phyloP scores from a whole-genome alignment of 225 moss, liverwort and hornwort genomes.

The Neckera pumila region DNA sequence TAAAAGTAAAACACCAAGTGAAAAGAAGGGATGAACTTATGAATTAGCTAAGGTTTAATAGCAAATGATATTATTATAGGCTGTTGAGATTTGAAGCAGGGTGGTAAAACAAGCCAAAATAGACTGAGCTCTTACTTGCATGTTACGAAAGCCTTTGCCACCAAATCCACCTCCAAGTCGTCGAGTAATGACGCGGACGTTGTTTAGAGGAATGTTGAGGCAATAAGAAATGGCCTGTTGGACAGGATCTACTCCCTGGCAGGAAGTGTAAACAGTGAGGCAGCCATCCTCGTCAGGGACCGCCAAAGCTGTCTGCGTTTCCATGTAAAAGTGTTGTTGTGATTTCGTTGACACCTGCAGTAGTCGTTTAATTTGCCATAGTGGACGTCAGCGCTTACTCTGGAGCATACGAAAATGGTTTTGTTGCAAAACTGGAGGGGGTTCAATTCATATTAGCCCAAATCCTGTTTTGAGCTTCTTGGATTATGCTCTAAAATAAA shows the following conservation, averaged over 20 bases:
- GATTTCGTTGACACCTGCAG: slow-evolving; percentile 36
- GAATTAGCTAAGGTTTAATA: neutral
- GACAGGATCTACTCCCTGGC: slow-evolving; percentile 20
- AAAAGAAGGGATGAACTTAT: neutral
- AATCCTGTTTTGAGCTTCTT: neutral
- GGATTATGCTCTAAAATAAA: neutral
- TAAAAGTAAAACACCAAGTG: neutral
- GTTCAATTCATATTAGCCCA: neutral
- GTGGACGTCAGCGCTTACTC: neutral
- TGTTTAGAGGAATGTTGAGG: slow-evolving; percentile 37
- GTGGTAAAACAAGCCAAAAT: neutral
- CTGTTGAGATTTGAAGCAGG: neutral
- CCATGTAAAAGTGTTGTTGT: slow-evolving; percentile 70
- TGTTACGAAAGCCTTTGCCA: slow-evolving; percentile 11
- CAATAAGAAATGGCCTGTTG: slow-evolving; percentile 14
- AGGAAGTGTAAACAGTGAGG: slow-evolving; percentile 45
- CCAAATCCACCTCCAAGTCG: slow-evolving; percentile 66
- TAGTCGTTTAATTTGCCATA: neutral
- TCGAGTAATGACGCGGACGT: slow-evolving; percentile 45
- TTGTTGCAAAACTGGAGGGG: neutral
- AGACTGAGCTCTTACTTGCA: neutral
- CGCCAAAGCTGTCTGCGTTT: slow-evolving; percentile 44
- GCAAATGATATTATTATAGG: neutral
- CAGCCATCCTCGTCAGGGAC: slow-evolving; percentile 63
- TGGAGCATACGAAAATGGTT: neutral